These are phyloP conservation scores for Sporothrix phasma DNA, from an alignment of 2,329 filamentous ascomycete species.

Conservation along the genomic window DNA sequence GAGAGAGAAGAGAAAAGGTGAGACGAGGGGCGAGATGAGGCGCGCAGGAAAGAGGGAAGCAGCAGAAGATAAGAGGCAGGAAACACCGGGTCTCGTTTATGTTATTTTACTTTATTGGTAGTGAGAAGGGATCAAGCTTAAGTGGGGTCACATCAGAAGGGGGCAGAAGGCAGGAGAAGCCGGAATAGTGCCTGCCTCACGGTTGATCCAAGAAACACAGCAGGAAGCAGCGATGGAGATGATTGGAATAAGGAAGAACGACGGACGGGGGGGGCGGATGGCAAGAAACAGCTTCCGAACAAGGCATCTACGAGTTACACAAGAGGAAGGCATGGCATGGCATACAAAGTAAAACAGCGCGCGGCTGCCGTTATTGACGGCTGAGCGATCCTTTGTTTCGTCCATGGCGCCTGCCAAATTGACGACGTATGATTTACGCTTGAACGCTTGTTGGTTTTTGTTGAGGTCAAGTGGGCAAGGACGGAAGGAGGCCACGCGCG, in stretches of 20 bases:
- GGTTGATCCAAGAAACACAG: not conserved
- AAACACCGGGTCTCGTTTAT: constrained; percentile 1
- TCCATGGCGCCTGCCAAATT: not conserved
- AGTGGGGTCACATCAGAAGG: constrained; percentile 9
- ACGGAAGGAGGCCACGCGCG: constrained; percentile 4
- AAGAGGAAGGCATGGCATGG: not conserved
- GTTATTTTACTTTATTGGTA: too few relatives aligned
- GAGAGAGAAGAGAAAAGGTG: not conserved
- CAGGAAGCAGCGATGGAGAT: not conserved
- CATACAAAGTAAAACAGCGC: not conserved
- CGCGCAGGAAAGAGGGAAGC: not conserved
- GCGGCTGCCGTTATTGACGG: not conserved
- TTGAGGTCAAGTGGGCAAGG: constrained; percentile 9
- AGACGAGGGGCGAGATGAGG: not conserved
- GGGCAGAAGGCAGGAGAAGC: constrained; percentile 5
- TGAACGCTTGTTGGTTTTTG: constrained; percentile 9
- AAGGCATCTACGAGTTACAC: not conserved
- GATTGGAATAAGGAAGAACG: not conserved
- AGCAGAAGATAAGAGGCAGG: constrained; percentile 2
- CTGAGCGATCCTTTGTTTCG: not conserved
- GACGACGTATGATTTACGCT: not conserved
- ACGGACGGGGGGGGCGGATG: not conserved
- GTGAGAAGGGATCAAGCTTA: constrained; percentile 6
- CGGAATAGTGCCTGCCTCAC: not conserved
- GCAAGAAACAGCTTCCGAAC: not conserved